phyloP scores from a whole-genome alignment of 2,329 filamentous ascomycete species.

The Colletotrichum aenigma region DNA sequence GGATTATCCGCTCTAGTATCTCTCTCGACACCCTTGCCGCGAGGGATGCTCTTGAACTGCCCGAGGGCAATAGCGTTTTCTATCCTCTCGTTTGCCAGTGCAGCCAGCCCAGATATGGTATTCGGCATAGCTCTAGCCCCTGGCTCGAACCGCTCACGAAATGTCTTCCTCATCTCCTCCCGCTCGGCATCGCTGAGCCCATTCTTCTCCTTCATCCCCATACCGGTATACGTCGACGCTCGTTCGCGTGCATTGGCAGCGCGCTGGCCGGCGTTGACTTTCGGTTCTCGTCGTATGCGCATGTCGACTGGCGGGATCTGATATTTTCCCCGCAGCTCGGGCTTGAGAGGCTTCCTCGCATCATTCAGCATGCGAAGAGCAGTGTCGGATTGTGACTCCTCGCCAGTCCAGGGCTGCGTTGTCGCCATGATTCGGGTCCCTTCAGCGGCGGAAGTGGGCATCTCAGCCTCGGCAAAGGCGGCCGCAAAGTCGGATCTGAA shows the following conservation, averaged over 20 bases:
- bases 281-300: slow-evolving; percentile 46
- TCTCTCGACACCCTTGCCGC: slow-evolving; percentile 80
- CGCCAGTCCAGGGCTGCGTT: slow-evolving; percentile 77
- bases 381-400: slow-evolving; percentile 75
- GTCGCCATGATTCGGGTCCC: slow-evolving; percentile 72
- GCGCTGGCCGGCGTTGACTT: slow-evolving; percentile 48
- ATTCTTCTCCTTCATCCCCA: slow-evolving; percentile 49
- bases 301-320: slow-evolving; percentile 56
- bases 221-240: slow-evolving; percentile 54
- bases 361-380: slow-evolving; percentile 87
- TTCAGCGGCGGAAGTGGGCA: slow-evolving; percentile 64
- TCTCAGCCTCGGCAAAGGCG: slow-evolving; percentile 51
- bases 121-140: slow-evolving; percentile 75
- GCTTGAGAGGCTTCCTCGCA: slow-evolving; percentile 71
- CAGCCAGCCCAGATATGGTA: slow-evolving; percentile 77
- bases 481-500: slow-evolving; percentile 56
- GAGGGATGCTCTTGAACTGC: slow-evolving; percentile 82
- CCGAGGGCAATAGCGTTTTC: slow-evolving; percentile 92
- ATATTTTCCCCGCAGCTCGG: slow-evolving; percentile 50
- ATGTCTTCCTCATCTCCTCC: slow-evolving; percentile 71
- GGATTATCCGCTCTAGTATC: slow-evolving; percentile 84
- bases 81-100: slow-evolving; percentile 88
- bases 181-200: slow-evolving; percentile 73
- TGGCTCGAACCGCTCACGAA: slow-evolving; percentile 82
- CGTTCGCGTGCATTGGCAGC: slow-evolving; percentile 61